Percentiles rank a stretch among this genome's conserved stretches.
Evolutionary conservation across 805 yeast species (phyloP).

Genomic region (Kuraishia molischiana): DNA sequence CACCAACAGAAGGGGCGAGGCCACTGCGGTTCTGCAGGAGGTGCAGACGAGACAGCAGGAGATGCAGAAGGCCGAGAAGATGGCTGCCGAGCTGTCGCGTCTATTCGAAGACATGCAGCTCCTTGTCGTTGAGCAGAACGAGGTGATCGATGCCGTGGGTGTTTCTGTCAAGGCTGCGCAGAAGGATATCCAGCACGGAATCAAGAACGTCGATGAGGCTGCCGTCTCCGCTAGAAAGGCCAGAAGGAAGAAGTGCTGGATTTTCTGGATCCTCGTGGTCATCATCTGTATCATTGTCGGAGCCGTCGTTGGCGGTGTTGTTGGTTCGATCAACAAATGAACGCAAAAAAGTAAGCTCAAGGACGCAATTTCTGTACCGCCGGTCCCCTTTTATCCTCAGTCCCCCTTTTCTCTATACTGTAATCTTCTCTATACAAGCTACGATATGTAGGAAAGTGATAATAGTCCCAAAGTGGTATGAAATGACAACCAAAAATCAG

Average conservation of each 20-base stretch:
- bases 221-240: conserved; percentile 81
- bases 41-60: conserved; percentile 95
- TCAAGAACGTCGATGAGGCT: conserved; percentile 88
- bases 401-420: no score
- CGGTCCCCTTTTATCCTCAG: no score
- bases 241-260: conserved; percentile 85
- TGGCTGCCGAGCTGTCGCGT: conserved; percentile 92
- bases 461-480: conserved; percentile 1
- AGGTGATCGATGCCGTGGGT: conserved; percentile 72
- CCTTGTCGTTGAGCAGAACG: conserved; percentile 92
- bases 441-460: conserved; percentile 5
- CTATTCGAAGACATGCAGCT: conserved; percentile 95
- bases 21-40: conserved; percentile 88
- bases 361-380: no score
- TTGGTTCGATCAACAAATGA: conserved; percentile 11
- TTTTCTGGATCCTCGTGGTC: conserved; percentile 52
- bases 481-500: not conserved
- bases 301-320: conserved; percentile 55
- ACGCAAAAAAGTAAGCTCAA: no score
- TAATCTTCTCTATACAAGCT: no score
- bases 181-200: conserved; percentile 86
- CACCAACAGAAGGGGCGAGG: conserved; percentile 88
- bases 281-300: conserved; percentile 57
- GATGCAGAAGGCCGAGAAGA: conserved; percentile 86
- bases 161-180: conserved; percentile 77